Evolutionary conservation across 2,329 filamentous ascomycete genomes (phyloP), one percentile per base, ranked within the genome.

Genomic region (Biscogniauxia marginata): DNA sequence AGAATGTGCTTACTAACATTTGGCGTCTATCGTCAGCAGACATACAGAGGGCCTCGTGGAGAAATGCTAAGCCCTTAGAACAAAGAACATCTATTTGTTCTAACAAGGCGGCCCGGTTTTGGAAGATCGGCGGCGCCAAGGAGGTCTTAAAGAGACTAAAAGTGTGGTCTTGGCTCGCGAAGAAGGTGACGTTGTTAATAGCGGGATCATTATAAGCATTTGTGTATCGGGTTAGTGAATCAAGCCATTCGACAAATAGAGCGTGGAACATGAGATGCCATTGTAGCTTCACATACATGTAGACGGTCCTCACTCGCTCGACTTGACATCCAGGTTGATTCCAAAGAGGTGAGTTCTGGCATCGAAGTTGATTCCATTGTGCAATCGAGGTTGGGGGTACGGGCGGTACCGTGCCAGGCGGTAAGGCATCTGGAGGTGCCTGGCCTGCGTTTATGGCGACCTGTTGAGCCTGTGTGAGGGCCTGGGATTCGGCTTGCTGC

Each of bases 241-340:
- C 11, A 5, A 2, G 30, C 30, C 13, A 46, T 22, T 46, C 44
- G 7, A 20, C 18, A 18, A 46, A 46, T 20, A 46, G 44, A 46
- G 44, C 44, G 18, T 8, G 7, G 18, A 53, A 55, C 1, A 55
- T 46, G 4, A 50, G 19, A 3, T 46, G 19, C 22, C 49, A 55
- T 22, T 50, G 49, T 7, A 58, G 25, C 13, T 46, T 47, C 18
- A 56, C 53, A 18, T 55, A 56, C 21, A 30, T 18, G 24, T 53
- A 53, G 3, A 58, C 24, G 3, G 39, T 43, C n/a, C 13, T 19
- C 4, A 56, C 53, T 19, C 50, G 19, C 43, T 58, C 53, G 13
- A 55, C 50, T 24, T 53, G 49, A 23, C 50, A 52, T 8, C 2
- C 3, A 16, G 49, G 44, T 22, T 50, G 34, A 1, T 13, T 23